A percentile compares a stretch with the other conserved stretches of the same genome.
These are phyloP conservation scores for Asclepias syriaca DNA, from an alignment of 257 asterid genomes.

Conservation along the genomic window DNA sequence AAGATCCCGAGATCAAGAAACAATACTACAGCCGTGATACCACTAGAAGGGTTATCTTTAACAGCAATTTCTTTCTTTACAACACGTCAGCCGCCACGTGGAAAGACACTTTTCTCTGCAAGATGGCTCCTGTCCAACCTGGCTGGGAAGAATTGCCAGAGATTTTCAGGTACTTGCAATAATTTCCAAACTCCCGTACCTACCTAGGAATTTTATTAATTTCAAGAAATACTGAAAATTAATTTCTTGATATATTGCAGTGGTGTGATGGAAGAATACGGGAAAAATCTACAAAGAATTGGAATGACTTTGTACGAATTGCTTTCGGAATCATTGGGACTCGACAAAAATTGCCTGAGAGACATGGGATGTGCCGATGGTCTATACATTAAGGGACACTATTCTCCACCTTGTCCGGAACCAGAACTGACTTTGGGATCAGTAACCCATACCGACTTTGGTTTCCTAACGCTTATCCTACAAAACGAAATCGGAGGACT, in stretches of 20 bases:
- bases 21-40: constrained; percentile 10
- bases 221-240: too few species aligned
- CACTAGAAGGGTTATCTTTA: constrained; percentile 1
- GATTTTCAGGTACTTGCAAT: too few species aligned
- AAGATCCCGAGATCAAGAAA: constrained; percentile 13
- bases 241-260: not conserved
- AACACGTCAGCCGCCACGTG: constrained; percentile 10
- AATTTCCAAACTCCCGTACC: too few species aligned
- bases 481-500: constrained; percentile 10
- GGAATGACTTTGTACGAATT: constrained; percentile 1
- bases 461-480: constrained; percentile 7
- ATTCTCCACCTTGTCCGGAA: constrained; percentile 13
- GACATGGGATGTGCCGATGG: constrained; percentile 8
- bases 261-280: not conserved
- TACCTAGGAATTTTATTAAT: too few species aligned
- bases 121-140: constrained; percentile 12
- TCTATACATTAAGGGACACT: constrained; percentile 6
- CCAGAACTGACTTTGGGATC: constrained; percentile 5
- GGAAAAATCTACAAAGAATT: not conserved
- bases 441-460: constrained; percentile 6
- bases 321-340: constrained; percentile 7
- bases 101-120: constrained; percentile 8
- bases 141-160: too few species aligned
- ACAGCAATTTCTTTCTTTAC: constrained; percentile 7
- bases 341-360: not conserved